Base-by-base conservation (phyloP, 306 rosid species). In the Inga oerstediana region DNA sequence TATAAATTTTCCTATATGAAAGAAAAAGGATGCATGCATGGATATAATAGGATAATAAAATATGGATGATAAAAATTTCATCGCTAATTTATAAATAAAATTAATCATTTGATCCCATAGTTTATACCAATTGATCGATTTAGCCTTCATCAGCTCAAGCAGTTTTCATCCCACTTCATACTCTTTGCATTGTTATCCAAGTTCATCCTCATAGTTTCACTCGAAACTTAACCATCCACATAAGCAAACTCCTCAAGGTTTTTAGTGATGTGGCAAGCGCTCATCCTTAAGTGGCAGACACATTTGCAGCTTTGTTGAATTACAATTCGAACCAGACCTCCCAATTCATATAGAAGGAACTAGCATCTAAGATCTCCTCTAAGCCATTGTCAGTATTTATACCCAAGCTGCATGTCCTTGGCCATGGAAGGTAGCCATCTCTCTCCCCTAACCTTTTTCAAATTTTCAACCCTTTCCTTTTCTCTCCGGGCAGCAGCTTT, bases 391-490 rank as follows among this genome's bases (percentile, higher is more conserved):
- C 74, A 72, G 64, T 44, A 54, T 32, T 24, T 72, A 72, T 13
- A 49, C 39, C 87, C 87, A 39, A 79, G 66, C 61, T 78, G 81
- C 97, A 81, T 89, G 79, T 87, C 93, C 84, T 84, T 88, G 82
- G 95, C 97, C 86, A 93, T 87, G 64, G 97, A 93, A 62, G 98
- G 98, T 24, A 92, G 84, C 98, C 98, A 93, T 87, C 87, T 93
- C 86, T 96, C 98, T 48, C 99, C 98, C 81, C 97, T 93, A n/a
- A 89, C 78, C 88, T 81, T 92, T 74, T 96, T 93, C 91, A 96
- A 85, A 12, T 88, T 79, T 62, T 90, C 89, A 79, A 96, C 88
- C 84, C 99, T 89, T 87, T 90, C 93, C 86, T 92, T 91, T 77
- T 96, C 98, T 87, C 85, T 91, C 71, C 88, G 89, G 73, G 94